Evolutionary conservation across 441 rosid species (phyloP).

Genomic region (Adansonia grandidieri): DNA sequence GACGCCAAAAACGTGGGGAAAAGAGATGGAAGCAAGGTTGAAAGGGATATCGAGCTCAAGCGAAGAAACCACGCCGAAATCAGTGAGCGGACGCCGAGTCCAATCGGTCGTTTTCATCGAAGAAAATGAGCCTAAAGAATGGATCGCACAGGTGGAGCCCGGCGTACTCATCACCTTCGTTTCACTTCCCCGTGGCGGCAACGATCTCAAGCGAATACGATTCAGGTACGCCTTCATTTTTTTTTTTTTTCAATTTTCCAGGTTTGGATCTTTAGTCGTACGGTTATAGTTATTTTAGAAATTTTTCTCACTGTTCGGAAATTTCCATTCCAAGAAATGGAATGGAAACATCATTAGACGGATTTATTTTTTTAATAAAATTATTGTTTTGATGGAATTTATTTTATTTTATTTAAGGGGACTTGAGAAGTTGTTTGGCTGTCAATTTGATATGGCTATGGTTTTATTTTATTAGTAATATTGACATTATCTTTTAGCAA

Average conservation of each 20-base stretch:
- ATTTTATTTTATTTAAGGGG: no score
- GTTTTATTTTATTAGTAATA: no score
- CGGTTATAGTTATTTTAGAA: slow-evolving; percentile 2
- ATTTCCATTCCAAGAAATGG: no score
- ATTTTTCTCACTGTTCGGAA: not conserved
- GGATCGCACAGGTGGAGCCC: slow-evolving; percentile 99
- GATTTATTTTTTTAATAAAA: no score
- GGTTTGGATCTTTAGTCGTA: not conserved
- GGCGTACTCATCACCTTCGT: slow-evolving; percentile 96
- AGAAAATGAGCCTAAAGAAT: slow-evolving; percentile 81
- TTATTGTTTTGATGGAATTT: no score
- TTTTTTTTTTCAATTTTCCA: not conserved
- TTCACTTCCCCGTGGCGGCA: slow-evolving; percentile 88
- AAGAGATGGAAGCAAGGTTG: slow-evolving; percentile 91
- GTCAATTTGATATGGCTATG: no score
- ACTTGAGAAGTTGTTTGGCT: no score
- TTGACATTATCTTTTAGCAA: no score
- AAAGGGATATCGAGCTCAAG: slow-evolving; percentile 92
- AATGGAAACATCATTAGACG: no score
- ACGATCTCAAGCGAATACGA: slow-evolving; percentile 92
- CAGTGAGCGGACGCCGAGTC: slow-evolving; percentile 74
- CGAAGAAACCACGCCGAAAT: slow-evolving; percentile 89
- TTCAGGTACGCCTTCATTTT: slow-evolving; percentile 60
- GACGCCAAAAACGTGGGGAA: slow-evolving; percentile 65
- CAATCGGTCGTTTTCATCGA: slow-evolving; percentile 69